Base-by-base conservation (phyloP, 148 eudicot species). In the Vaccinium macrocarpon region DNA sequence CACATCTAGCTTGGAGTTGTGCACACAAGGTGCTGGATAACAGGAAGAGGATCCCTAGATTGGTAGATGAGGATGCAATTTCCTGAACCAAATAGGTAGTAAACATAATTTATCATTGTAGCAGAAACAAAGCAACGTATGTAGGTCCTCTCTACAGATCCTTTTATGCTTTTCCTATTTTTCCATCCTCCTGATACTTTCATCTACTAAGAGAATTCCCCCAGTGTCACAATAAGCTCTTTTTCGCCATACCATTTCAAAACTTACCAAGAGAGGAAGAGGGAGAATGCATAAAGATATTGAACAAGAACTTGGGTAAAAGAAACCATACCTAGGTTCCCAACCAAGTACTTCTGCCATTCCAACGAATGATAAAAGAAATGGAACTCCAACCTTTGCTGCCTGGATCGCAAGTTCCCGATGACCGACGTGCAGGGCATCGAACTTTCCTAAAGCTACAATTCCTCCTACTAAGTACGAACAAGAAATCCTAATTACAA, bases 291-390 rank as follows among this genome's bases (percentile, higher is more conserved):
- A n/a, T 9, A 59, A 6, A 27, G 73, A 27, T 27, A 68, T 68
- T 8, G 38, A 68, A 68, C 18, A 68, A 27, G 38, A 25, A 68
- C 38, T 68, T 12, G 38, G 38, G 73, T 25, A 51, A 48, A 13
- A 78, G 64, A 12, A n/a, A 25, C 21, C 78, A 64, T 91, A 97
- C 99, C 99, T 93, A 83, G 98, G 96, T 80, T 90, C 93, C 98
- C 99, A 97, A 56, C 99, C 99, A 90, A 95, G 89, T 66, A 97
- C 93, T 90, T 95, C 96, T 27, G 97, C 98, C 93, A 97, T 97
- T 89, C 99, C 99, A 81, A 90, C 94, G 86, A 97, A 97, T 73
- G 98, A 95, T 82, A 97, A 72, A 83, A 97, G 97, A 90, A 84
- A 92, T 46, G 99, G 98, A 86, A 86, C 88, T 81, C 98, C 99